Conservation (phyloP, 2,329 filamentous ascomycete genomes). For the Cladophialophora carrionii region DNA sequence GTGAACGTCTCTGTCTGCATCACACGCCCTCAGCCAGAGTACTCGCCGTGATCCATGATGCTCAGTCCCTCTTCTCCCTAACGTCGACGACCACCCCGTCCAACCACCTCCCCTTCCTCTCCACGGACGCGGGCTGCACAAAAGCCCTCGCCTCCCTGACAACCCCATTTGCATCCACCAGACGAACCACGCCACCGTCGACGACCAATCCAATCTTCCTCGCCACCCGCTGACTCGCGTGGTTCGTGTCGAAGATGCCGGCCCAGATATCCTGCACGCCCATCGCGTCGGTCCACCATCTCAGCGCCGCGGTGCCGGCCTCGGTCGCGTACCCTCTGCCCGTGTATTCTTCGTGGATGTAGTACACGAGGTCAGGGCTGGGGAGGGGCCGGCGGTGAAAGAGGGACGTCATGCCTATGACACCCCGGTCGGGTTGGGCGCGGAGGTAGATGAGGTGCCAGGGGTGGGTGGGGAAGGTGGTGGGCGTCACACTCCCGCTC, state of each 20-base stretch:
- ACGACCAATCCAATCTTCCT: conserved; percentile 23
- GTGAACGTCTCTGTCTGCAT: background rate
- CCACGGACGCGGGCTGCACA: conserved; percentile 13
- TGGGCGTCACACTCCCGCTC: too few species aligned
- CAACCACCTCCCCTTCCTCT: conserved; percentile 5
- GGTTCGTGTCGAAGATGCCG: conserved; percentile 12
- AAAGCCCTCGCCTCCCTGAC: conserved; percentile 4
- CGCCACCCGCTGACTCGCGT: conserved; percentile 14
- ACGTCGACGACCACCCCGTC: conserved; percentile 19
- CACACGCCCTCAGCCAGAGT: background rate
- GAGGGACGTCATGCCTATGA: conserved; percentile 18
- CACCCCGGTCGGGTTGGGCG: background rate
- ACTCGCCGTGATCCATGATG: too few species aligned
- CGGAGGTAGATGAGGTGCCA: conserved; percentile 19
- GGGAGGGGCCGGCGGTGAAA: conserved; percentile 13
- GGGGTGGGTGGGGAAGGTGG: conserved; percentile 11
- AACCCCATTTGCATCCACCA: background rate
- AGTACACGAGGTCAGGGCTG: conserved; percentile 18
- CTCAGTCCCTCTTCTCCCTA: background rate
- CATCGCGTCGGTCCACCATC: conserved; percentile 19
- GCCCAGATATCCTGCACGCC: conserved; percentile 17
- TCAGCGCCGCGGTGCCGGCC: conserved; percentile 15
- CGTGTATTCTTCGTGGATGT: conserved; percentile 7
- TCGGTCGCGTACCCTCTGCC: conserved; percentile 23
- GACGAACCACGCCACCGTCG: conserved; percentile 9